Base-by-base conservation (phyloP, 2,329 filamentous ascomycete species). In the Penicillium sp. region DNA sequence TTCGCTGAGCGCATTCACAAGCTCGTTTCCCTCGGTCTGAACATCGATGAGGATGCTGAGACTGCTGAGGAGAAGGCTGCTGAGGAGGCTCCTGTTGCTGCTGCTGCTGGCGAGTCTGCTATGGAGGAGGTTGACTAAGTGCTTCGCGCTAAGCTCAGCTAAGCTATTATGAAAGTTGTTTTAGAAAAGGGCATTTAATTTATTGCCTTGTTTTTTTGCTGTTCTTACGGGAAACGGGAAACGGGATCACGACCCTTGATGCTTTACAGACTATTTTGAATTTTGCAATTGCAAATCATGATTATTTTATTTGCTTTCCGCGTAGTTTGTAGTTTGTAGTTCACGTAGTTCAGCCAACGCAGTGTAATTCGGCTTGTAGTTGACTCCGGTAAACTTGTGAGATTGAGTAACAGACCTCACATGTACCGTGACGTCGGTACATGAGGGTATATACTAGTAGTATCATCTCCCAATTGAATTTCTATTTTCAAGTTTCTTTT, bases 1-100 rank as follows among this genome's bases (percentile, higher is more conserved):
- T 99, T 97, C 77, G 92, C 94, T 65, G 92, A 97, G 86, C 93
- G 94, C 77, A 97, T 99, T 77, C 93, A 99, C 90, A 97, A 97
- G 89, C 92, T 99, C 65, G 92, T 99, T 64, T 95, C 93, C 67
- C 88, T 99, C 61, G 94, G 94, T 69, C 84, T 99, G 75, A 97
- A 97, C 85, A 90, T 99, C 63, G 93, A 97, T 68, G 93, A 97
- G 82, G 89, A 92, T 73, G 87, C 90, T 54, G 92, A 96, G 79
- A 84, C 87, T 54, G 69, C 75, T 62, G 83, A 83, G 57, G 79
- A 80, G 52, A 81, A 81, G 57, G 73, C 74, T 51, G 74, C 76
- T 36, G 84, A 85, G 52, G 83, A 81, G 61, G 77, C 86, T 54
- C 81, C 85, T 53, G 80, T 87, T 56, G 83, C 82, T 51, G 85